Percentiles rank a stretch among this genome's conserved stretches.
Evolutionary conservation across 1,284 basidiomycete genomes (phyloP).

Genomic region (Ustilago cynodontis): DNA sequence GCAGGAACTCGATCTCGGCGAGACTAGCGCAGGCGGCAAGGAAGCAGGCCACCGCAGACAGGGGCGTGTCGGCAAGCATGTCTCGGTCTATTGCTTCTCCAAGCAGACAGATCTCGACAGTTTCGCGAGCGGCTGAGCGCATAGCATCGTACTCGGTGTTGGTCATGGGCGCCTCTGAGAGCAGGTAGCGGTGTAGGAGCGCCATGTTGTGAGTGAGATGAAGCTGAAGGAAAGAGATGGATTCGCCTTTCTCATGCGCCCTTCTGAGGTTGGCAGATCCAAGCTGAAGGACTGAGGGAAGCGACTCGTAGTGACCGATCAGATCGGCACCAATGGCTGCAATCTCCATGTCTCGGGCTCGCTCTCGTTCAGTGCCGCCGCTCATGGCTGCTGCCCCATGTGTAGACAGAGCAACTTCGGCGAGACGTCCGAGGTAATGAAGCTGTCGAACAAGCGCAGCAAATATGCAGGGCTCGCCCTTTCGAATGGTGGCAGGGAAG

Average conservation of each 20-base stretch:
- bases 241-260: conserved; percentile 27
- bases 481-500: conserved; percentile 33
- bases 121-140: conserved; percentile 31
- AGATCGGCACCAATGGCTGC: conserved; percentile 33
- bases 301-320: conserved; percentile 35
- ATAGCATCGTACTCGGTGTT: conserved; percentile 33
- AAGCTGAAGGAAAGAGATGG: conserved; percentile 39
- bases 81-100: conserved; percentile 26
- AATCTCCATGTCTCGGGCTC: conserved; percentile 25
- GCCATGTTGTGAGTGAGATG: conserved; percentile 46
- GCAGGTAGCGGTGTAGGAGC: conserved; percentile 31
- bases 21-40: conserved; percentile 28
- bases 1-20: conserved; percentile 32
- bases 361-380: conserved; percentile 10
- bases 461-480: conserved; percentile 44
- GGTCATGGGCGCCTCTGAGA: conserved; percentile 19
- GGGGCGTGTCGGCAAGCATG: conserved; percentile 33
- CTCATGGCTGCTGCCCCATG: background rate
- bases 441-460: conserved; percentile 46
- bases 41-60: conserved; percentile 33
- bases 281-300: conserved; percentile 35
- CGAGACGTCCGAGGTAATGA: conserved; percentile 36
- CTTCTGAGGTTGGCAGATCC: conserved; percentile 23
- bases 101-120: conserved; percentile 35
- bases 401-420: conserved; percentile 15